phyloP scores from a whole-genome alignment of 78 protist genomes.

The Dictyostelium firmibasis region DNA sequence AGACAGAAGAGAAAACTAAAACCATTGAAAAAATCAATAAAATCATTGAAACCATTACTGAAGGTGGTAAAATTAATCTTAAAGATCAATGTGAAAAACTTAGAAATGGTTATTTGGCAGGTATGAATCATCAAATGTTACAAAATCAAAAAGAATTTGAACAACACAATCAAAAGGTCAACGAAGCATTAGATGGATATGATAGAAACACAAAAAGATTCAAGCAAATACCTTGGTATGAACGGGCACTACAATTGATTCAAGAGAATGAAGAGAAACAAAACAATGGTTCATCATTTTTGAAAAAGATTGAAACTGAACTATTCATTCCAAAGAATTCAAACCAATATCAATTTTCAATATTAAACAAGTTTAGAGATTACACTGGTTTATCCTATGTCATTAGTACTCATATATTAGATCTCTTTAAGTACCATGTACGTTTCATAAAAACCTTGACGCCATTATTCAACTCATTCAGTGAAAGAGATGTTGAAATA shows the following conservation, averaged over 20 bases:
- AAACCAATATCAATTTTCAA: background rate
- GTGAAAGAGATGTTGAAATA: constrained; percentile 13
- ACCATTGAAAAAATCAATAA: background rate
- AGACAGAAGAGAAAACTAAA: background rate
- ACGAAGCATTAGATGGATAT: background rate
- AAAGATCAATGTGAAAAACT: constrained; percentile 1
- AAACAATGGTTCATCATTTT: background rate
- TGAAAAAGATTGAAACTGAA: background rate
- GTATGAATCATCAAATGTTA: background rate
- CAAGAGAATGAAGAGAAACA: background rate
- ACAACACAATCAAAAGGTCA: background rate
- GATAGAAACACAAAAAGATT: background rate
- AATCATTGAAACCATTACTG: background rate
- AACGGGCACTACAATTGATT: background rate
- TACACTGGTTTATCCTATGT: background rate
- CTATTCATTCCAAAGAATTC: background rate
- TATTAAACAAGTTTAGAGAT: background rate
- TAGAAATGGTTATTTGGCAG: background rate
- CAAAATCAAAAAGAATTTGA: background rate
- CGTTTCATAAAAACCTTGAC: background rate
- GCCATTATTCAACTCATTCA: constrained; percentile 26
- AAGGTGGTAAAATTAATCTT: background rate
- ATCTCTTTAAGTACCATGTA: background rate
- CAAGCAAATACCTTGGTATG: background rate
- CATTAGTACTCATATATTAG: background rate